Evolutionary conservation across 78 protist species (phyloP).

Genomic region (Emiliania huxleyi): DNA sequence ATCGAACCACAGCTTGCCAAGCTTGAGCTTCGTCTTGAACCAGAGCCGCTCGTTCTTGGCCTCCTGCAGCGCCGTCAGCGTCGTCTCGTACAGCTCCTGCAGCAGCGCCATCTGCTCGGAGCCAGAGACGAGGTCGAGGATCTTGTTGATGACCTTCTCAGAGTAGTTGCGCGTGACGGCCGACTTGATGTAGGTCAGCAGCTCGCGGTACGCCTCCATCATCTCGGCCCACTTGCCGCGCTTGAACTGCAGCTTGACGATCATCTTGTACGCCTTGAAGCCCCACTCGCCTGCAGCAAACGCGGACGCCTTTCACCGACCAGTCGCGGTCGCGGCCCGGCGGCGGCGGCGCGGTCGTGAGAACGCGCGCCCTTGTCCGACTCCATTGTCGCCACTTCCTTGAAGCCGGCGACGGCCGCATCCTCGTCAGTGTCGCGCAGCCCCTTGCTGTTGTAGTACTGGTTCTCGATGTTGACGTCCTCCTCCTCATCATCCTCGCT

Average conservation of each 20-base stretch:
- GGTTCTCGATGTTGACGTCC: conserved; percentile 51
- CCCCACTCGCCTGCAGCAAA: conserved; percentile 52
- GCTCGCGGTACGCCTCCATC: conserved; percentile 39
- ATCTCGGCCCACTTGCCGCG: conserved; percentile 5
- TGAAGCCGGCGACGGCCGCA: conserved; percentile 34
- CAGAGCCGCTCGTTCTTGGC: conserved; percentile 64
- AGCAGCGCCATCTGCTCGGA: conserved; percentile 33
- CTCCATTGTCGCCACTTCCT: background rate
- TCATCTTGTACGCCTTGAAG: conserved; percentile 72
- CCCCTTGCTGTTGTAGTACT: conserved; percentile 48
- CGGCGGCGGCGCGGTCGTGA: too few species aligned
- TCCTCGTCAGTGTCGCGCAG: background rate
- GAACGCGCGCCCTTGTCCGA: background rate
- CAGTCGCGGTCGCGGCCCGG: too few species aligned
- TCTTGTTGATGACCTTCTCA: conserved; percentile 69
- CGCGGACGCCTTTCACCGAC: too few species aligned
- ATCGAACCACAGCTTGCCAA: conserved; percentile 65
- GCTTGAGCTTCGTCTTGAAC: conserved; percentile 78
- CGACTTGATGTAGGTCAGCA: conserved; percentile 62
- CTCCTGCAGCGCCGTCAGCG: conserved; percentile 49
- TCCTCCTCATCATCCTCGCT: conserved; percentile 39
- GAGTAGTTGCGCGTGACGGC: conserved; percentile 73
- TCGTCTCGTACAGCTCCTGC: conserved; percentile 40
- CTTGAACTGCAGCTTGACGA: conserved; percentile 56
- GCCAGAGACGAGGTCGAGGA: conserved; percentile 67